Evolutionary conservation across 768 basidiomycete genomes (phyloP).

Genomic region (Glaciozyma antarctica): DNA sequence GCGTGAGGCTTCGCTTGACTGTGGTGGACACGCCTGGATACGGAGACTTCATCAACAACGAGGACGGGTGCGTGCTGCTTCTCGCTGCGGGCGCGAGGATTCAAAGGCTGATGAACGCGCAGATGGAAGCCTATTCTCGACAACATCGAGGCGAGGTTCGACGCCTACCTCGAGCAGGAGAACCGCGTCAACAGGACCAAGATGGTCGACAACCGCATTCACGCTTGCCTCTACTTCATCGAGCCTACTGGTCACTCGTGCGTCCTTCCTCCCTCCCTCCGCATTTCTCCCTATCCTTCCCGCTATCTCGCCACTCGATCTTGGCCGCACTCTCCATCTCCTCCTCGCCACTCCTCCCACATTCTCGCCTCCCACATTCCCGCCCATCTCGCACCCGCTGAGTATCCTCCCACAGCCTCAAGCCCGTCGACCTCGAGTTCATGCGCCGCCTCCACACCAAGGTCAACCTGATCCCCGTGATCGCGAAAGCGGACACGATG

Average conservation of each 20-base stretch:
- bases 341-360: not conserved
- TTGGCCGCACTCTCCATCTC: not conserved
- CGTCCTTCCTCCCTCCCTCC: slow-evolving; percentile 40
- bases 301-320: too few species aligned
- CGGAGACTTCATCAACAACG: slow-evolving; percentile 99
- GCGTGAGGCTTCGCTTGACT: slow-evolving; percentile 90
- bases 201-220: slow-evolving; percentile 91
- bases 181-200: slow-evolving; percentile 93
- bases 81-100: not conserved
- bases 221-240: slow-evolving; percentile 98
- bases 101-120: not conserved
- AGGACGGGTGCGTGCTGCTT: slow-evolving; percentile 63
- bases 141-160: slow-evolving; percentile 95
- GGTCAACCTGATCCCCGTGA: slow-evolving; percentile 97
- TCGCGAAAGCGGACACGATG: slow-evolving; percentile 95
- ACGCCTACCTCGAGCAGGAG: slow-evolving; percentile 95
- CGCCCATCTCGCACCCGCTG: not conserved
- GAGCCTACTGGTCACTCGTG: slow-evolving; percentile 97
- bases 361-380: not conserved
- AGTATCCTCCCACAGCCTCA: slow-evolving; percentile 53
- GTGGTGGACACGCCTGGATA: slow-evolving; percentile 99
- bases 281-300: too few species aligned
- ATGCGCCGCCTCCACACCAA: slow-evolving; percentile 95
- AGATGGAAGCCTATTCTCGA: slow-evolving; percentile 99
- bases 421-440: slow-evolving; percentile 97